phyloP scores from a whole-genome alignment of 768 basidiomycete species.

The Collybia mongolica region DNA sequence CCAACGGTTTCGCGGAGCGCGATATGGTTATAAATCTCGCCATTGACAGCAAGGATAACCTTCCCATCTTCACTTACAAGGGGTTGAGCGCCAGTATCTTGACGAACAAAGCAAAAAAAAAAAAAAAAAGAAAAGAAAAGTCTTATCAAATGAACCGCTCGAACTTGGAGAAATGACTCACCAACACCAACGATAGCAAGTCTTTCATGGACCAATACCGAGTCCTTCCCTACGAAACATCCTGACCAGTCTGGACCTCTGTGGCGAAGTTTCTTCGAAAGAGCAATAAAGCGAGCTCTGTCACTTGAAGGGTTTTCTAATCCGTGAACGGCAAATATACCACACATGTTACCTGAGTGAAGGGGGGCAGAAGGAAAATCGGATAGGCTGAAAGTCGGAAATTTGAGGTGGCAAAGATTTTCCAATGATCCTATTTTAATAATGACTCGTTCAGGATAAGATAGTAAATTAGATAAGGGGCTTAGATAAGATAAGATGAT shows the following conservation, averaged over 20 bases:
- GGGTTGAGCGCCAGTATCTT: constrained; percentile 86
- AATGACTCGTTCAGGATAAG: constrained; percentile 11
- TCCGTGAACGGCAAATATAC: constrained; percentile 86
- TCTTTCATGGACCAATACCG: constrained; percentile 90
- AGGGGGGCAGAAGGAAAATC: constrained; percentile 4
- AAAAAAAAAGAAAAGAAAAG: background rate
- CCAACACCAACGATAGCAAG: constrained; percentile 98
- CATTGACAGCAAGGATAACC: constrained; percentile 88
- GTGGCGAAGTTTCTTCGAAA: constrained; percentile 88
- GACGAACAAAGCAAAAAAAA: background rate
- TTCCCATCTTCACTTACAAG: constrained; percentile 85
- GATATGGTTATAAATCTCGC: constrained; percentile 98
- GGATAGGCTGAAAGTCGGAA: constrained; percentile 7
- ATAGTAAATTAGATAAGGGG: background rate
- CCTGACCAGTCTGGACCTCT: constrained; percentile 99
- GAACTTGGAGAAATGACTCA: constrained; percentile 34
- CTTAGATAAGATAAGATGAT: constrained; percentile 17
- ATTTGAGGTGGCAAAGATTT: background rate
- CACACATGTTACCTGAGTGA: constrained; percentile 65
- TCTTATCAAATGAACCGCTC: too few species aligned
- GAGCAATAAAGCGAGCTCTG: constrained; percentile 74
- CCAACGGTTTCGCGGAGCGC: constrained; percentile 70
- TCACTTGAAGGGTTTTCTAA: constrained; percentile 68
- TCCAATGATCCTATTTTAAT: background rate
- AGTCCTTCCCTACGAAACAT: constrained; percentile 80